phyloP scores from a whole-genome alignment of 1,284 basidiomycete genomes.

The Veloporphyrellus conicus region DNA sequence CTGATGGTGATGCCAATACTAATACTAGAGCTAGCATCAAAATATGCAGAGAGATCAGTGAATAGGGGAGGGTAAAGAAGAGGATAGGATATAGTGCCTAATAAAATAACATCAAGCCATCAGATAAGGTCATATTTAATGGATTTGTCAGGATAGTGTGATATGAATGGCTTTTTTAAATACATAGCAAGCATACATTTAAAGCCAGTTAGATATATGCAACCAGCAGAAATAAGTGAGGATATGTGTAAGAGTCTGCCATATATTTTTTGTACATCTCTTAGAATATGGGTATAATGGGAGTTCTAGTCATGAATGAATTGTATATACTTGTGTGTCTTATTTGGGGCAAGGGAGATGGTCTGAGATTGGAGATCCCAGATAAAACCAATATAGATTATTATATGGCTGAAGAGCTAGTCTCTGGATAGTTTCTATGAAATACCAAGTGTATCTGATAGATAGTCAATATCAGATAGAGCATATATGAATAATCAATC shows the following conservation, averaged over 20 bases:
- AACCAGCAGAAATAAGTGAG: too few relatives aligned
- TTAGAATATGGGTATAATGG: too few relatives aligned
- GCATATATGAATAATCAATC: not conserved
- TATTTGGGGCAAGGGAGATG: not conserved
- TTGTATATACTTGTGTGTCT: conserved; percentile 2
- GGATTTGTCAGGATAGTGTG: not conserved
- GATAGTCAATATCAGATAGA: not conserved
- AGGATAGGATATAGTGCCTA: not conserved
- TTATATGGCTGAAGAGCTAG: not conserved
- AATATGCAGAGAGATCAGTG: not conserved
- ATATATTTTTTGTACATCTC: too few relatives aligned
- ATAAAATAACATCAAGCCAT: not conserved
- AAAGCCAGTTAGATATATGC: too few relatives aligned
- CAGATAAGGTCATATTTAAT: not conserved
- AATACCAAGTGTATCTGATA: not conserved
- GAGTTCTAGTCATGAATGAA: too few relatives aligned
- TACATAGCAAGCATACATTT: too few relatives aligned
- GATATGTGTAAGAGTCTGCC: too few relatives aligned
- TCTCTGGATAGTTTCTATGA: conserved; percentile 12
- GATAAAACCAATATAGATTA: conserved; percentile 3
- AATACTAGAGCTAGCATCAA: not conserved
- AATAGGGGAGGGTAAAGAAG: not conserved
- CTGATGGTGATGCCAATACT: conserved; percentile 1
- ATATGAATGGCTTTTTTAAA: not conserved
- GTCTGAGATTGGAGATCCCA: not conserved